A percentile compares a stretch with the other conserved stretches of the same genome.
These are phyloP conservation scores for Blattamonas nauphoetae DNA, from an alignment of 78 protist species.

Conservation along the genomic window DNA sequence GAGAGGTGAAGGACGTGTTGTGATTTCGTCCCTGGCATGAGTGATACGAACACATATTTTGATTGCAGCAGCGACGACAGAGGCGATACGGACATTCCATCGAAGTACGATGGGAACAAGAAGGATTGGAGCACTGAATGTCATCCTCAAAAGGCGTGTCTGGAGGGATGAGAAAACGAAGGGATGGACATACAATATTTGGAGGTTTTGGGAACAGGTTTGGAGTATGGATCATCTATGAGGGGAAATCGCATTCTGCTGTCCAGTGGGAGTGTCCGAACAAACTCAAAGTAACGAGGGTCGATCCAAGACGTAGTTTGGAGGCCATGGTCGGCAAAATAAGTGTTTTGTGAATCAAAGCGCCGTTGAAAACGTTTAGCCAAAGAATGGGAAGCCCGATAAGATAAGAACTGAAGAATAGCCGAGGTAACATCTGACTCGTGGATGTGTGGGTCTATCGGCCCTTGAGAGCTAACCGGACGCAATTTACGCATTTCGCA, in stretches of 20 bases:
- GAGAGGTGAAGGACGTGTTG: background rate
- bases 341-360: background rate
- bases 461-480: background rate
- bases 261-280: background rate
- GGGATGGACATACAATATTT: no score
- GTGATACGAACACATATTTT: background rate
- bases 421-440: background rate
- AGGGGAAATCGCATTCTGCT: background rate
- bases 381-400: background rate
- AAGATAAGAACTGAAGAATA: background rate
- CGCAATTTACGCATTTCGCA: background rate
- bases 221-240: background rate
- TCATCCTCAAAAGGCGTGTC: background rate
- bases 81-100: background rate
- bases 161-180: no score
- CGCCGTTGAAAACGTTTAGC: background rate
- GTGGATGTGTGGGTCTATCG: background rate
- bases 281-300: background rate
- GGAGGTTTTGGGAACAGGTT: no score
- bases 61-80: background rate
- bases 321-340: background rate
- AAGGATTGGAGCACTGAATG: background rate
- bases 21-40: background rate
- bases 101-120: background rate
- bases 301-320: slow-evolving; percentile 1